Percentiles rank a stretch among this genome's conserved stretches.
Conservation (phyloP, 2,329 filamentous ascomycete genomes). For the Ophiostoma pallidulum region DNA sequence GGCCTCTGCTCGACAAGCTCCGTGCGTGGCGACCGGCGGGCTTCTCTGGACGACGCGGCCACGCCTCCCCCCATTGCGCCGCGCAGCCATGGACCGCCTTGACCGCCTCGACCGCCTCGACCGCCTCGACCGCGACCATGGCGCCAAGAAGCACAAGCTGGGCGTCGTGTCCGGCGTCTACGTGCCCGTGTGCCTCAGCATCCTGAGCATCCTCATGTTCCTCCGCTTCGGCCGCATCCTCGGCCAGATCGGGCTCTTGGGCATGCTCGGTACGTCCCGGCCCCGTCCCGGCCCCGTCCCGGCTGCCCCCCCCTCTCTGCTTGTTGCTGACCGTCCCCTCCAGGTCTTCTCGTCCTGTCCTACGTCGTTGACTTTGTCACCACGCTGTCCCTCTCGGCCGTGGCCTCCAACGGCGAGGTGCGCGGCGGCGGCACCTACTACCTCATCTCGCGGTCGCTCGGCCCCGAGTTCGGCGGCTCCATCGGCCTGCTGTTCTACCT, state of each 20-base stretch:
- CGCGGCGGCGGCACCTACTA: constrained; percentile 84
- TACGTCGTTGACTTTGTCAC: constrained; percentile 78
- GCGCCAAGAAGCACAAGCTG: constrained; percentile 48
- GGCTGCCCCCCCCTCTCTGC: background rate
- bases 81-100: constrained; percentile 29
- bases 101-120: too few species aligned
- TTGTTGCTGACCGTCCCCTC: background rate
- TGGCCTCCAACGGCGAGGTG: constrained; percentile 83
- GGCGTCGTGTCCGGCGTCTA: constrained; percentile 73
- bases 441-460: constrained; percentile 74
- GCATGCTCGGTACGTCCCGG: constrained; percentile 63
- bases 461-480: constrained; percentile 80
- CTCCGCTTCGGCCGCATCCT: constrained; percentile 78
- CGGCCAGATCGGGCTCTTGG: constrained; percentile 68
- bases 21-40: too few species aligned
- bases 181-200: constrained; percentile 81
- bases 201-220: constrained; percentile 88
- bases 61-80: too few species aligned
- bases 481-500: constrained; percentile 84
- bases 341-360: constrained; percentile 63
- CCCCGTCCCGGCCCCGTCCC: too few species aligned
- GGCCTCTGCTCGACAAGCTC: too few species aligned
- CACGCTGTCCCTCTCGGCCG: constrained; percentile 76
- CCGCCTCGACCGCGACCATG: constrained; percentile 15
- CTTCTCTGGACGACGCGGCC: too few species aligned